Evolutionary conservation across 2,329 filamentous ascomycete species (phyloP).

Genomic region (Monosporascus sp.): DNA sequence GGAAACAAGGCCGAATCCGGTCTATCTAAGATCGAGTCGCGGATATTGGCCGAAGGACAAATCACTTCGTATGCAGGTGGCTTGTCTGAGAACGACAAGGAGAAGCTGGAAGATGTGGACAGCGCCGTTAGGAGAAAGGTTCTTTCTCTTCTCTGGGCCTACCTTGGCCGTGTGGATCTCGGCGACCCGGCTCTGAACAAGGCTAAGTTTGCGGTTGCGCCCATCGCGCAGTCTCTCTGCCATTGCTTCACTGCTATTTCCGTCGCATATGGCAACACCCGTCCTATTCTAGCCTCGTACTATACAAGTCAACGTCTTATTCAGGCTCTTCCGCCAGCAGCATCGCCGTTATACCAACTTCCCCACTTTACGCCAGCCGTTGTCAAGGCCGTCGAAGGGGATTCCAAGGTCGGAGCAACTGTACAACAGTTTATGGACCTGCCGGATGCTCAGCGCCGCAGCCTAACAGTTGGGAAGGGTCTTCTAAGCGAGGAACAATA

Average conservation of each 20-base stretch:
- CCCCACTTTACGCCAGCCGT: conserved; percentile 73
- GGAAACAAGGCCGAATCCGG: conserved; percentile 76
- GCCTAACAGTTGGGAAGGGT: conserved; percentile 62
- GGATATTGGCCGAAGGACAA: conserved; percentile 60
- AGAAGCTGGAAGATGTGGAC: conserved; percentile 74
- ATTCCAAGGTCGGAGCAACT: conserved; percentile 67
- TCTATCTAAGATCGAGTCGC: conserved; percentile 77
- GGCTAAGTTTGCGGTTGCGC: conserved; percentile 84
- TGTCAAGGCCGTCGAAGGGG: conserved; percentile 64
- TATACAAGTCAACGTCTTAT: conserved; percentile 79
- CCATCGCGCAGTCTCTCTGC: conserved; percentile 78
- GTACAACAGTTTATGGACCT: conserved; percentile 88
- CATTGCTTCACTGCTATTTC: conserved; percentile 83
- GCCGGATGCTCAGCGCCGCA: conserved; percentile 67
- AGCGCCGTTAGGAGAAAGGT: conserved; percentile 78
- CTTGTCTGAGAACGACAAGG: conserved; percentile 68
- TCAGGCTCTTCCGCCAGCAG: conserved; percentile 78
- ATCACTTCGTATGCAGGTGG: conserved; percentile 47
- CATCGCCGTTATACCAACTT: conserved; percentile 86
- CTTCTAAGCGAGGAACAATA: conserved; percentile 76
- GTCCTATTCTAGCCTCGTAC: conserved; percentile 77
- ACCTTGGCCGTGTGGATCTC: conserved; percentile 82
- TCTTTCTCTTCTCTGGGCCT: conserved; percentile 88
- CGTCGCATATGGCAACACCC: conserved; percentile 79
- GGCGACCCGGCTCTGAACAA: conserved; percentile 71